A percentile compares a stretch with the other conserved stretches of the same genome.
These are phyloP conservation scores for Scheffersomyces cryptocercus DNA, from an alignment of 1,139 yeast species.

Conservation along the genomic window DNA sequence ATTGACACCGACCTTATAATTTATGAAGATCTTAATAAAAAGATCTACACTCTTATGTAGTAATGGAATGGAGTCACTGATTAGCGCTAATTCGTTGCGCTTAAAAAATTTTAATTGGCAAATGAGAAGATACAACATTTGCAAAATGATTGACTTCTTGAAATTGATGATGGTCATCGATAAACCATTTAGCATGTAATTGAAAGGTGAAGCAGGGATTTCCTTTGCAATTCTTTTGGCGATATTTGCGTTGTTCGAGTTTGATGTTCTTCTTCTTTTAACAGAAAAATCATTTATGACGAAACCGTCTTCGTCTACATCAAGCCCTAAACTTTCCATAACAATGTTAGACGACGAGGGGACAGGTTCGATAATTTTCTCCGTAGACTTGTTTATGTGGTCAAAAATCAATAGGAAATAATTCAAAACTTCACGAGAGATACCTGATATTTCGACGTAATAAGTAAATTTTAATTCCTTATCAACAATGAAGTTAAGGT, in stretches of 20 bases:
- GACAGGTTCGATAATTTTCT: slow-evolving; percentile 7
- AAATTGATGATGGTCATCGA: slow-evolving; percentile 48
- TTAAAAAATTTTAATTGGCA: slow-evolving; percentile 41
- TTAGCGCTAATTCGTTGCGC: slow-evolving; percentile 15
- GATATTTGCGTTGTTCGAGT: slow-evolving; percentile 5
- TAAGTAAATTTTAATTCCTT: slow-evolving; percentile 41
- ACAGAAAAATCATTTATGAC: slow-evolving; percentile 49
- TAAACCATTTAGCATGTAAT: slow-evolving; percentile 45
- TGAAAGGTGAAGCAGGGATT: slow-evolving; percentile 46
- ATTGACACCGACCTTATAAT: slow-evolving; percentile 28
- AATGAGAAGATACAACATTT: slow-evolving; percentile 45
- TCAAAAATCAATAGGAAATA: slow-evolving; percentile 42
- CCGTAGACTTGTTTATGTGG: slow-evolving; percentile 21
- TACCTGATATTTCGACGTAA: slow-evolving; percentile 36
- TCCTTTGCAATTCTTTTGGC: slow-evolving; percentile 18
- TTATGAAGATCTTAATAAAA: slow-evolving; percentile 41
- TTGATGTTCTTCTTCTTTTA: slow-evolving; percentile 31
- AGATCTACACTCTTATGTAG: slow-evolving; percentile 34
- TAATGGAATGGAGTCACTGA: slow-evolving; percentile 25
- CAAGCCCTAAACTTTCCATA: slow-evolving; percentile 20
- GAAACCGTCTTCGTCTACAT: slow-evolving; percentile 47
- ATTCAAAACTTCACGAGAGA: slow-evolving; percentile 41
- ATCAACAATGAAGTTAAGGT: slow-evolving; percentile 48
- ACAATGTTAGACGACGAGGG: slow-evolving; percentile 11
- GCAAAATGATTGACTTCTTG: slow-evolving; percentile 45